These are phyloP conservation scores for Blastobotrys arbuscula DNA, from an alignment of 1,139 yeast species.

Conservation along the genomic window DNA sequence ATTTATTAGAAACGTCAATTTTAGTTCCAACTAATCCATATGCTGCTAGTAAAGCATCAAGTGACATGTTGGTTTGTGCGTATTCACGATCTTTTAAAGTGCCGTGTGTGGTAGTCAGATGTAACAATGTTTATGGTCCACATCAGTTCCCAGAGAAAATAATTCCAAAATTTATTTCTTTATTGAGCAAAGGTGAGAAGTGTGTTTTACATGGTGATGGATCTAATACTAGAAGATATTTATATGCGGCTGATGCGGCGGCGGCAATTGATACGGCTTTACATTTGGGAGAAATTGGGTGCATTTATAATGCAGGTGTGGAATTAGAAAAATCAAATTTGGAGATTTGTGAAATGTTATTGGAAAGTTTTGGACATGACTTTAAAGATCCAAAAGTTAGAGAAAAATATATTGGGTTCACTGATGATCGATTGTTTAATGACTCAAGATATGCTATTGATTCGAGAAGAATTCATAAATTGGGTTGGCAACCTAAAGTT, in stretches of 20 bases:
- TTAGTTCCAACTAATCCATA: constrained; percentile 55
- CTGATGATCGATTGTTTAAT: constrained; percentile 47
- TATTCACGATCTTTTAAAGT: constrained; percentile 43
- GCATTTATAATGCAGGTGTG: constrained; percentile 48
- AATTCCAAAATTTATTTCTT: constrained; percentile 40
- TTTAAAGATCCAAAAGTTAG: constrained; percentile 16
- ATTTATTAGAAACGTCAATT: constrained; percentile 36
- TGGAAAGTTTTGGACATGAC: constrained; percentile 29
- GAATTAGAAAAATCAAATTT: constrained; percentile 42
- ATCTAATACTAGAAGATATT: constrained; percentile 41
- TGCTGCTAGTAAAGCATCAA: constrained; percentile 54
- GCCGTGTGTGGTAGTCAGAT: constrained; percentile 43
- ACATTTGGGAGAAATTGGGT: constrained; percentile 33
- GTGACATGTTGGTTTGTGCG: constrained; percentile 47
- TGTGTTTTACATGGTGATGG: constrained; percentile 49
- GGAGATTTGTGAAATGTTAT: constrained; percentile 29
- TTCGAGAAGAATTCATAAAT: constrained; percentile 32
- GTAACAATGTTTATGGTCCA: constrained; percentile 55
- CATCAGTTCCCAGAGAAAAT: constrained; percentile 54
- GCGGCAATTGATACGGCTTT: constrained; percentile 40
- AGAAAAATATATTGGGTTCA: constrained; percentile 31
- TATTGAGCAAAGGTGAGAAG: constrained; percentile 29
- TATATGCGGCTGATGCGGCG: constrained; percentile 47
- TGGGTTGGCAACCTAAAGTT: constrained; percentile 48
- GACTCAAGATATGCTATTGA: constrained; percentile 46